A percentile compares a stretch with the other conserved stretches of the same genome.
Conservation (phyloP, 2,329 filamentous ascomycete species). For the Fusarium sp. region DNA sequence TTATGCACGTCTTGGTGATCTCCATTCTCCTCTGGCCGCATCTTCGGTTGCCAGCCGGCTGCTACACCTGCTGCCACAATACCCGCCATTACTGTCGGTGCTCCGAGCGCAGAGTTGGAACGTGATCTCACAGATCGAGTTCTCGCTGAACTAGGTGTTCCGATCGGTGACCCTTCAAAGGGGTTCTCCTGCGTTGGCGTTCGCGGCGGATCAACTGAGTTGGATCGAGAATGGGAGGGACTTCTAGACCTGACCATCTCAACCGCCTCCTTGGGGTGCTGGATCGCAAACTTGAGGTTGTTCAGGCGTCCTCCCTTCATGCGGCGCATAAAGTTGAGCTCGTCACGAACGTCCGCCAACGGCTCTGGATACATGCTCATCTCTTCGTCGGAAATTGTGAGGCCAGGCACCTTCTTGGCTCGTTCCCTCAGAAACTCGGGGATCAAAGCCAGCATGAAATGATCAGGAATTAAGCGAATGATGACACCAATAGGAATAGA, state of each 20-base stretch:
- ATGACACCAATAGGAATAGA: conserved; percentile 86
- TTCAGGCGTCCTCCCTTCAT: conserved; percentile 86
- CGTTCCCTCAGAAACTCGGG: conserved; percentile 64
- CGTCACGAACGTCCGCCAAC: conserved; percentile 79
- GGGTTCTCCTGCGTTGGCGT: conserved; percentile 72
- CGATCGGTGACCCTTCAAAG: conserved; percentile 58
- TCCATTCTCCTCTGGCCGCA: conserved; percentile 43
- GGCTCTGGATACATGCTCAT: conserved; percentile 77
- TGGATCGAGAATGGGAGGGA: conserved; percentile 72
- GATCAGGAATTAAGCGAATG: conserved; percentile 85
- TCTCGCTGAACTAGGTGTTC: conserved; percentile 70
- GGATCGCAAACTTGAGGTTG: conserved; percentile 81
- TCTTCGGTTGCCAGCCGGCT: conserved; percentile 78
- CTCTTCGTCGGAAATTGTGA: conserved; percentile 74
- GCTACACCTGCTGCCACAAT: conserved; percentile 81
- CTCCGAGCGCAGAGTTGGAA: conserved; percentile 77
- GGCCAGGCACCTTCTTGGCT: conserved; percentile 59
- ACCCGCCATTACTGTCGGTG: conserved; percentile 84
- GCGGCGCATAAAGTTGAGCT: conserved; percentile 82
- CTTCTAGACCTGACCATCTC: conserved; percentile 68
- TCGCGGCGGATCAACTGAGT: conserved; percentile 68
- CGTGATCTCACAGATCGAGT: conserved; percentile 75
- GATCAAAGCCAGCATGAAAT: conserved; percentile 65
- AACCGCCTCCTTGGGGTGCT: conserved; percentile 78
- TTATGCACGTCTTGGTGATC: conserved; percentile 42